These are phyloP conservation scores for Hypericum perforatum DNA, from an alignment of 345 rosid genomes.

Conservation along the genomic window DNA sequence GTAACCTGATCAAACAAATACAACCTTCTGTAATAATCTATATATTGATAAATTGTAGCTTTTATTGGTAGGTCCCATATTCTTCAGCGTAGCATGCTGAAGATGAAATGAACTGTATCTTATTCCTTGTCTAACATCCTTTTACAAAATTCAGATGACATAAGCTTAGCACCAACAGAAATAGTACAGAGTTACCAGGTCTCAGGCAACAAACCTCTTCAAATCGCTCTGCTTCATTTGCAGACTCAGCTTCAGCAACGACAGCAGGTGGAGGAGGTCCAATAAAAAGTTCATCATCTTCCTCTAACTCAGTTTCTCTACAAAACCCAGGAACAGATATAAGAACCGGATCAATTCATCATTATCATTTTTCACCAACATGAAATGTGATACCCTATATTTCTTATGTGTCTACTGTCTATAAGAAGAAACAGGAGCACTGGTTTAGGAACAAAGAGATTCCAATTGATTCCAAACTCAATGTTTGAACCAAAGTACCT, in stretches of 20 bases:
- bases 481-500: constrained; percentile 29
- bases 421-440: background rate
- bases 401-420: background rate
- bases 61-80: too few relatives aligned
- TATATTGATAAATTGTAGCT: too few relatives aligned
- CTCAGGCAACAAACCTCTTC: constrained; percentile 56
- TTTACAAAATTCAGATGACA: too few relatives aligned
- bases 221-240: constrained; percentile 89
- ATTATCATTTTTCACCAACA: constrained; percentile 1
- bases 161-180: too few relatives aligned
- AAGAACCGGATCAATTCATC: background rate
- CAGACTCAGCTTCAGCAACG: constrained; percentile 83
- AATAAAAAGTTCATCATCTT: constrained; percentile 62
- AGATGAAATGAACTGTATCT: too few relatives aligned
- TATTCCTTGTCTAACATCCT: too few relatives aligned
- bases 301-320: constrained; percentile 82
- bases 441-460: too few relatives aligned
- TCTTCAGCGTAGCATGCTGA: too few relatives aligned
- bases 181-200: too few relatives aligned
- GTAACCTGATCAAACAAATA: constrained; percentile 46
- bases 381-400: background rate
- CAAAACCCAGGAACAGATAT: constrained; percentile 6
- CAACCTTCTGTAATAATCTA: background rate
- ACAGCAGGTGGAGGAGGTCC: constrained; percentile 90
- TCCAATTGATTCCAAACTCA: background rate